Evolutionary conservation across 208 protist species (phyloP).

Genomic region (Tetramitus jugosus): DNA sequence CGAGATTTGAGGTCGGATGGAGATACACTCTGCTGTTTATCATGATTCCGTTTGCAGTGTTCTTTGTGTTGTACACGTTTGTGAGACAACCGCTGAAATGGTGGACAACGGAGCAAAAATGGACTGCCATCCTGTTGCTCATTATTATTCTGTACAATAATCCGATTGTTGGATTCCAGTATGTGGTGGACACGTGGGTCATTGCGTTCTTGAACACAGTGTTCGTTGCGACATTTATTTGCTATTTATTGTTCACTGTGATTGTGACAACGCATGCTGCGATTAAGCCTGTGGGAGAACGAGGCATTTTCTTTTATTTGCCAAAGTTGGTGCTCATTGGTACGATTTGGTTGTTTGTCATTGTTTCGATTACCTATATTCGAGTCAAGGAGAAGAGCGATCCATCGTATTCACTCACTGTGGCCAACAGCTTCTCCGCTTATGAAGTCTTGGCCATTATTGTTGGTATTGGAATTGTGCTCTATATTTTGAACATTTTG

Average conservation of each 20-base stretch:
- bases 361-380: not conserved
- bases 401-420: not conserved
- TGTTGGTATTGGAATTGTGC: not conserved
- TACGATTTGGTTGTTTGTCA: not conserved
- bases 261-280: not conserved
- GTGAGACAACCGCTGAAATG: not conserved
- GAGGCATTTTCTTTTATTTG: not conserved
- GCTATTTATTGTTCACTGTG: not conserved
- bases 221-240: not conserved
- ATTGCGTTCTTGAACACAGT: not conserved
- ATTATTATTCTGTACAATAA: not conserved
- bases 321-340: not conserved
- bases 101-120: slow-evolving; percentile 7
- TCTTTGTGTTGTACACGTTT: no score
- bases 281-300: not conserved
- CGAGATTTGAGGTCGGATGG: not conserved
- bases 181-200: not conserved
- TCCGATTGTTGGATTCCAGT: not conserved
- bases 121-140: not conserved
- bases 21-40: not conserved
- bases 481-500: not conserved
- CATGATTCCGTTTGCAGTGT: not conserved
- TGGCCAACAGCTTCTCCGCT: not conserved
- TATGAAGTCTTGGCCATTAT: not conserved
- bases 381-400: not conserved